A percentile compares a stretch with the other conserved stretches of the same genome.
phyloP scores from a whole-genome alignment of 2,329 filamentous ascomycete genomes.

The Neonectria magnoliae region DNA sequence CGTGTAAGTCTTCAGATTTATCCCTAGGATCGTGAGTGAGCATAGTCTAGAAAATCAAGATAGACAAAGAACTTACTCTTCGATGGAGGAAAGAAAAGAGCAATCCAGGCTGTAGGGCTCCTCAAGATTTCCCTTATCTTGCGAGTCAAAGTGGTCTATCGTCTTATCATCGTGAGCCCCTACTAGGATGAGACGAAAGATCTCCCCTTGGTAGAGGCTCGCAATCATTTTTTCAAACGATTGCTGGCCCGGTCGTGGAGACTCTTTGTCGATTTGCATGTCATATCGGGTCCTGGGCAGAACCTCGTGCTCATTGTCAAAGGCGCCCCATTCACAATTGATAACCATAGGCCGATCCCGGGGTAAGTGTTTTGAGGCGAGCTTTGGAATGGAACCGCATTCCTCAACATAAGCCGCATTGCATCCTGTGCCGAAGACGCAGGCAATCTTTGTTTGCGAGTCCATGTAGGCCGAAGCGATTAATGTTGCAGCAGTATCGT shows the following conservation, averaged over 20 bases:
- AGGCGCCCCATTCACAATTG: constrained; percentile 97
- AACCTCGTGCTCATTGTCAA: constrained; percentile 92
- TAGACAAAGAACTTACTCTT: constrained; percentile 71
- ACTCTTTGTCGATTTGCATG: constrained; percentile 86
- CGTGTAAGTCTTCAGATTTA: constrained; percentile 92
- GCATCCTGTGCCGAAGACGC: constrained; percentile 98
- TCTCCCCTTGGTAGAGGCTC: constrained; percentile 91
- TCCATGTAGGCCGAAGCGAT: constrained; percentile 99
- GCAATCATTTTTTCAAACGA: constrained; percentile 99
- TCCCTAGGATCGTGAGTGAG: constrained; percentile 67
- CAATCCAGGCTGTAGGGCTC: constrained; percentile 92
- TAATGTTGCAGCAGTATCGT: constrained; percentile 96
- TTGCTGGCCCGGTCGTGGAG: constrained; percentile 92
- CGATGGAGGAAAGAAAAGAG: constrained; percentile 91
- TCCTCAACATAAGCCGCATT: constrained; percentile 99
- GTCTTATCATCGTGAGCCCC: constrained; percentile 84
- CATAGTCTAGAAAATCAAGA: background rate
- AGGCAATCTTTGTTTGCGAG: constrained; percentile 89
- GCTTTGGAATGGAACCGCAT: constrained; percentile 90
- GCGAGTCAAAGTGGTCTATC: constrained; percentile 80
- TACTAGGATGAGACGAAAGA: constrained; percentile 90
- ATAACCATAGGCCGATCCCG: constrained; percentile 89
- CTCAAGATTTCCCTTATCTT: constrained; percentile 82
- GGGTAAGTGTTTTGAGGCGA: constrained; percentile 80
- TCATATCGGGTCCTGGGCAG: constrained; percentile 89